Percentiles rank a stretch among this genome's conserved stretches.
Evolutionary conservation across 2,329 filamentous ascomycete species (phyloP).

Genomic region (Huntiella decipiens): DNA sequence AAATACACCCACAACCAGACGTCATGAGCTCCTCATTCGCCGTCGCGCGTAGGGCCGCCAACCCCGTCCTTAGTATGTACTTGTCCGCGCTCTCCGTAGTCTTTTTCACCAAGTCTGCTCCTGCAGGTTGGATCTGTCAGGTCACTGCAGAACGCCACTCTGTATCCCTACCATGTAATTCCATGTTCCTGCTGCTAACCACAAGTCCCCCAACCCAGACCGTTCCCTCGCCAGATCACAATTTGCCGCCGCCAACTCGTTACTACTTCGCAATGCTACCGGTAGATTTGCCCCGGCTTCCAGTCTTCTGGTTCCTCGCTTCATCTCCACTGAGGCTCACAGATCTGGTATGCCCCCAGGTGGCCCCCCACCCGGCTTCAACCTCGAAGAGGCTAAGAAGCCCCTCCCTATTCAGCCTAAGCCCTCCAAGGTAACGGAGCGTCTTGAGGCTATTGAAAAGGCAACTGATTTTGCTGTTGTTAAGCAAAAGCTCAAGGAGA

Average conservation of each 20-base stretch:
- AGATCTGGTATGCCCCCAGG: conserved; percentile 29
- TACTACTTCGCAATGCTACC: conserved; percentile 10
- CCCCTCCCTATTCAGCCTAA: conserved; percentile 37
- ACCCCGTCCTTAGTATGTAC: conserved; percentile 9
- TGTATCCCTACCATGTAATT: not conserved
- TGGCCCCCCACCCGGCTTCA: conserved; percentile 75
- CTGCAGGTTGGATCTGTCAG: not conserved
- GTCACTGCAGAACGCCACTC: not conserved
- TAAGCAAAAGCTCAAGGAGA: conserved; percentile 15
- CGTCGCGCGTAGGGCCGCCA: conserved; percentile 8
- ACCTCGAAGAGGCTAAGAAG: conserved; percentile 75
- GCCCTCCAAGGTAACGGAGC: conserved; percentile 4
- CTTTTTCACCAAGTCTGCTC: not conserved
- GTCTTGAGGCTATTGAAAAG: conserved; percentile 18
- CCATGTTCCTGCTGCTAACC: not conserved
- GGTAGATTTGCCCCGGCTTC: conserved; percentile 27
- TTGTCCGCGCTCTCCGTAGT: not conserved
- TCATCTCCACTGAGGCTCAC: conserved; percentile 40
- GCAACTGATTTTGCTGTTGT: conserved; percentile 12
- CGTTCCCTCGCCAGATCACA: conserved; percentile 11
- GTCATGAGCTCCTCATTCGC: conserved; percentile 9
- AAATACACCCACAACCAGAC: not conserved
- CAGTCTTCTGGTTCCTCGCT: conserved; percentile 34
- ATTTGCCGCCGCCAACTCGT: conserved; percentile 9
- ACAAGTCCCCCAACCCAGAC: conserved; percentile 4